A percentile compares a stretch with the other conserved stretches of the same genome.
Evolutionary conservation across 257 asterid genomes (phyloP).

Genomic region (Solanum medicagineum): DNA sequence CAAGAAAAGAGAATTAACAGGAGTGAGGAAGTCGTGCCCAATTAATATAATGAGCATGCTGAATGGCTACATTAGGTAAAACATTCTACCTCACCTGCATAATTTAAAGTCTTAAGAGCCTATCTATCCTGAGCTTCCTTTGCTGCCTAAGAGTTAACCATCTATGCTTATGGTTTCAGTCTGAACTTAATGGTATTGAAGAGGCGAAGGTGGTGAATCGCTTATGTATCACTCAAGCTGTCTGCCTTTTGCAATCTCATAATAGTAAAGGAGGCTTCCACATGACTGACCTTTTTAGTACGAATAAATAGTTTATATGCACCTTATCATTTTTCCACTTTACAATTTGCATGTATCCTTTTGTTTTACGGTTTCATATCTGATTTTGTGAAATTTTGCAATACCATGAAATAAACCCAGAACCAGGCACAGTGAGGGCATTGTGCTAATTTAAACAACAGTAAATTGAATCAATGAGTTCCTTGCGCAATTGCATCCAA

Average conservation of each 20-base stretch:
- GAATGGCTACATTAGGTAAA: not conserved
- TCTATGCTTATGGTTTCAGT: not conserved
- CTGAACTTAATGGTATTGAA: not conserved
- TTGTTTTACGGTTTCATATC: not conserved
- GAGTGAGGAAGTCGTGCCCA: too few relatives aligned
- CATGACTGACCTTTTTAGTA: not conserved
- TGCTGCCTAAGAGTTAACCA: not conserved
- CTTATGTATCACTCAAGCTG: not conserved
- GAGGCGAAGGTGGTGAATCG: not conserved
- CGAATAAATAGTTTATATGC: not conserved
- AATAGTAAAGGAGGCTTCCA: not conserved
- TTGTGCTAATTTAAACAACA: too few relatives aligned
- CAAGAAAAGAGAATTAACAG: too few relatives aligned
- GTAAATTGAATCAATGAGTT: not conserved
- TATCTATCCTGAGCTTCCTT: not conserved
- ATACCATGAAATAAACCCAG: not conserved
- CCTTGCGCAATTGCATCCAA: not conserved
- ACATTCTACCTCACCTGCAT: not conserved
- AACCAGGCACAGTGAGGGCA: not conserved
- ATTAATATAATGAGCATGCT: too few relatives aligned
- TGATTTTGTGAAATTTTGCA: not conserved
- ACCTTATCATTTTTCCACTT: not conserved
- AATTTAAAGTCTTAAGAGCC: not conserved
- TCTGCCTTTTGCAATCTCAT: not conserved
- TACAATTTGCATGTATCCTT: not conserved